Evolutionary conservation across 148 eudicot species (phyloP), one percentile per base, ranked within the genome.

Genomic region (Vaccinium darrowii): DNA sequence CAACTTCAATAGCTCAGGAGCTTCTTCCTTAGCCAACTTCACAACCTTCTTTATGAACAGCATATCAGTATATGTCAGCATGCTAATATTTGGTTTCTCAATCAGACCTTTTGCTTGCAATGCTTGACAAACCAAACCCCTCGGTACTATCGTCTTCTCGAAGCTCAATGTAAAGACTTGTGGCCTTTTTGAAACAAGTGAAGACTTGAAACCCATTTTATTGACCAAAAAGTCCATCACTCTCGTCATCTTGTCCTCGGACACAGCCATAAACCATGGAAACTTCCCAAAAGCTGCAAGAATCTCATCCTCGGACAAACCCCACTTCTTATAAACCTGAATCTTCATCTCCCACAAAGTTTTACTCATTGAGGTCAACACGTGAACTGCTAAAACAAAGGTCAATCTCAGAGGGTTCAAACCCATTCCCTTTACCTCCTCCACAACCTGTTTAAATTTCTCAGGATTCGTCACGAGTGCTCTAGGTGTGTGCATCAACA

Each of bases 221-320:
- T 86, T 63, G 13, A 89, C 82, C 49, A 84, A 49, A 79, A 81
- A 78, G 13, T 89, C 79, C 84, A 89, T 73, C 25, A 84, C 27
- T 65, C 25, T n/a, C 12, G 2, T 54, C 11, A 89, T 76, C 63
- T 89, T 86, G n/a, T 82, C 73, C 85, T 78, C 80, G 0, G 90
- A 89, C 27, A 67, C 36, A 3, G 15, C 13, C 73, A 67, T 62
- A 62, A 25, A 67, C 36, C 36, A 23, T 5, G 15, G 85, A 25
- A 79, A 5, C 77, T n/a, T 84, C 50, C 62, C 56, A 81, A 86
- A 85, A 14, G 90, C 86, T 25, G 13, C 5, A 11, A 54, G 33
- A 27, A 79, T 74, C 4, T 86, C 88, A n/a, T 81, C 54, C 21
- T 88, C 86, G 2, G 88, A 85, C 84, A 77, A 86, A 30, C 88